These are phyloP conservation scores for Neurospora tetraspora DNA, from an alignment of 495 filamentous ascomycete genomes.

Conservation along the genomic window DNA sequence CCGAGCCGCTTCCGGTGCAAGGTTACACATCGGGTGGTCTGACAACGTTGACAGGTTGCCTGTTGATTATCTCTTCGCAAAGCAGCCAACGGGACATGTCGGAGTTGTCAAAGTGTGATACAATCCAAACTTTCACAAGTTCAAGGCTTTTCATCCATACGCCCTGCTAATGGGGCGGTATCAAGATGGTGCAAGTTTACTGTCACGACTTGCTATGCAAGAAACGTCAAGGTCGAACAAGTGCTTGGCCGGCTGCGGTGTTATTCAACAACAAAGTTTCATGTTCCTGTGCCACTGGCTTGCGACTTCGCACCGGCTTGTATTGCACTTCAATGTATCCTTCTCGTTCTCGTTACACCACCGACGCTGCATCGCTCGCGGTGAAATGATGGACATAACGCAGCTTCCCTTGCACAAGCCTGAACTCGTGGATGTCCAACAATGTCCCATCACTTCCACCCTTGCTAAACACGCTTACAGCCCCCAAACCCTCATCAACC, in stretches of 20 bases:
- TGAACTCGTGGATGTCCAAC: constrained; percentile 34
- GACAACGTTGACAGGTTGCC: not conserved
- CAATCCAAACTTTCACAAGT: not conserved
- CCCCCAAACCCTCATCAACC: constrained; percentile 27
- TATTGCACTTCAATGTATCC: no score
- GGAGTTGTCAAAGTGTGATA: not conserved
- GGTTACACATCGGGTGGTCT: not conserved
- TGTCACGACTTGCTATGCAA: not conserved
- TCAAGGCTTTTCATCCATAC: not conserved
- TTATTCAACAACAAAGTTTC: not conserved
- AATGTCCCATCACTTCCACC: constrained; percentile 31
- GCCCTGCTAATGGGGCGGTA: not conserved
- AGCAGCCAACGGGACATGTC: not conserved
- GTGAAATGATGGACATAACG: constrained; percentile 24
- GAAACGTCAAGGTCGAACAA: not conserved
- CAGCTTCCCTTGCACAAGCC: constrained; percentile 31
- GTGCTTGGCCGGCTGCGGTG: not conserved
- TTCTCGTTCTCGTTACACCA: not conserved
- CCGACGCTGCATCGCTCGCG: not conserved
- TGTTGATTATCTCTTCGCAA: not conserved
- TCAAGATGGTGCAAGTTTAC: not conserved
- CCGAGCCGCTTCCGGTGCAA: not conserved
- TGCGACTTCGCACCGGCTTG: not conserved
- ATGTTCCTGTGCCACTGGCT: not conserved
- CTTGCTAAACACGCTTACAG: constrained; percentile 28